Evolutionary conservation across 106 monocot species (phyloP).

Genomic region (Dendrobium huoshanense): DNA sequence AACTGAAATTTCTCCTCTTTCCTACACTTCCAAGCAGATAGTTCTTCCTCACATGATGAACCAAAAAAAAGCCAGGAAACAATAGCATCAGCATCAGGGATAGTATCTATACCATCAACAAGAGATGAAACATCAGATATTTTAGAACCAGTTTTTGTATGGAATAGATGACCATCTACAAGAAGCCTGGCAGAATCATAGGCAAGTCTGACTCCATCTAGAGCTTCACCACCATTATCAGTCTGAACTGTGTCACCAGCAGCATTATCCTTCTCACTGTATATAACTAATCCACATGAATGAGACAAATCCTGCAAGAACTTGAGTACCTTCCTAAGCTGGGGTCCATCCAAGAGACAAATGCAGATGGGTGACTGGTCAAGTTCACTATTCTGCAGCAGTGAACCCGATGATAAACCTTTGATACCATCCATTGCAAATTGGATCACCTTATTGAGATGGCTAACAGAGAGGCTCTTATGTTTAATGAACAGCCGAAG

Average conservation of each 20-base stretch:
- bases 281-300: conserved; percentile 53
- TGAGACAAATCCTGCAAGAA: conserved; percentile 87
- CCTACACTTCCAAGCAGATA: conserved; percentile 38
- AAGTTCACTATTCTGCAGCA: conserved; percentile 35
- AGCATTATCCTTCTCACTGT: conserved; percentile 38
- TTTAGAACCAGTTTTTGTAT: conserved; percentile 14
- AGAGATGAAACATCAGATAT: conserved; percentile 8
- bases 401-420: conserved; percentile 39
- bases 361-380: conserved; percentile 64
- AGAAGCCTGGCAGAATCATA: conserved; percentile 34
- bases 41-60: conserved; percentile 43
- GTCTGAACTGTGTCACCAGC: conserved; percentile 27
- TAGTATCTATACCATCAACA: conserved; percentile 12
- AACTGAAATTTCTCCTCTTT: conserved; percentile 58
- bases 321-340: conserved; percentile 64
- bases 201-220: conserved; percentile 36
- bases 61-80: conserved; percentile 75
- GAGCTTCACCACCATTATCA: conserved; percentile 12
- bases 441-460: conserved; percentile 71
- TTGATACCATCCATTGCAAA: conserved; percentile 68
- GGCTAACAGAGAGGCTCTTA: conserved; percentile 53
- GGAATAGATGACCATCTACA: conserved; percentile 31
- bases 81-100: conserved; percentile 41
- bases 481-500: conserved; percentile 59
- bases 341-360: conserved; percentile 56